These are phyloP conservation scores for Paradendryphiella salina DNA, from an alignment of 2,329 filamentous ascomycete species.

Conservation along the genomic window DNA sequence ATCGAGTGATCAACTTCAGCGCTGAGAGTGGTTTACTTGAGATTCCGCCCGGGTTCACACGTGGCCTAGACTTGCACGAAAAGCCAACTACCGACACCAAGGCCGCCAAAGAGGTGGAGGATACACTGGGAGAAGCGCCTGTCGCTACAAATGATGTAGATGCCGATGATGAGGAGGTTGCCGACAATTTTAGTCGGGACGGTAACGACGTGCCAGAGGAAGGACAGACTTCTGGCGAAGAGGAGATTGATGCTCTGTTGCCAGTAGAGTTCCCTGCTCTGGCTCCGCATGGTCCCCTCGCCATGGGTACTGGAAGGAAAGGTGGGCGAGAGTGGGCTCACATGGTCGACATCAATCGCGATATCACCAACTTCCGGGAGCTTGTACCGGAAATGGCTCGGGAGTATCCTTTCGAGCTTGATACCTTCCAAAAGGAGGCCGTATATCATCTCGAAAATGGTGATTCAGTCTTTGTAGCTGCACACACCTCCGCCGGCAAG, in stretches of 20 bases:
- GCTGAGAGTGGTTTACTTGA: constrained; percentile 77
- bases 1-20: constrained; percentile 82
- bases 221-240: constrained; percentile 51
- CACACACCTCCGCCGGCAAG: constrained; percentile 96
- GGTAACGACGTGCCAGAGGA: constrained; percentile 49
- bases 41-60: constrained; percentile 76
- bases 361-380: constrained; percentile 91
- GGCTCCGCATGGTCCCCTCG: constrained; percentile 77
- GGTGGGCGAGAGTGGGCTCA: constrained; percentile 92
- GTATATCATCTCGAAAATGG: constrained; percentile 96
- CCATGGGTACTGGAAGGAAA: constrained; percentile 71
- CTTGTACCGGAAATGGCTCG: constrained; percentile 94
- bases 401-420: constrained; percentile 95
- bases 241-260: constrained; percentile 80
- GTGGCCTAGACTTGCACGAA: constrained; percentile 74
- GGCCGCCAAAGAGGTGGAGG: constrained; percentile 70
- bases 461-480: constrained; percentile 96
- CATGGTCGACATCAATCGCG: constrained; percentile 93
- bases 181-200: constrained; percentile 28
- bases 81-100: constrained; percentile 61
- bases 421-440: constrained; percentile 98
- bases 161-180: constrained; percentile 31
- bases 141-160: constrained; percentile 31
- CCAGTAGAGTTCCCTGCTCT: constrained; percentile 92
- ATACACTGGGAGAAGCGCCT: constrained; percentile 60